A percentile compares a stretch with the other conserved stretches of the same genome.
These are phyloP conservation scores for Colletotrichum caudatum DNA, from an alignment of 2,329 filamentous ascomycete species.

Conservation along the genomic window DNA sequence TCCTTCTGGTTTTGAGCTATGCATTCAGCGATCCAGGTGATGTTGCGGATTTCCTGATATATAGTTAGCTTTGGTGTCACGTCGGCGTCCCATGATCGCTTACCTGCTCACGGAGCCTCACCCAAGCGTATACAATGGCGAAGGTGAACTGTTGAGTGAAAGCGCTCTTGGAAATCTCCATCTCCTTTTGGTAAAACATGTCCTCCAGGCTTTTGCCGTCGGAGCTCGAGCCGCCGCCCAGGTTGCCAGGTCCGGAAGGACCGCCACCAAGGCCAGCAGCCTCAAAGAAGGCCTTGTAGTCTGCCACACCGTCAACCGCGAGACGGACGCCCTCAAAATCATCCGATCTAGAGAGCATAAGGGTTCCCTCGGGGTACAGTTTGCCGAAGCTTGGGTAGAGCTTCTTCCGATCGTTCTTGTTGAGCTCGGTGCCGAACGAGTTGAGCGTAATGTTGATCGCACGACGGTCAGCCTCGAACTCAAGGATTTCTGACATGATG, in stretches of 20 bases:
- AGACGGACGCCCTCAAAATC: slow-evolving; percentile 94
- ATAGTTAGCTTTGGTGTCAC: slow-evolving; percentile 48
- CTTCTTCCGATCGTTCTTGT: slow-evolving; percentile 94
- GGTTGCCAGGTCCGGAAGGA: slow-evolving; percentile 81
- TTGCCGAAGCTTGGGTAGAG: slow-evolving; percentile 93
- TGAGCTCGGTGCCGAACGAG: slow-evolving; percentile 96
- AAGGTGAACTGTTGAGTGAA: slow-evolving; percentile 98
- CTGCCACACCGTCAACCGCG: slow-evolving; percentile 90
- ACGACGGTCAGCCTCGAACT: slow-evolving; percentile 95
- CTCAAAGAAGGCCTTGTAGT: slow-evolving; percentile 97
- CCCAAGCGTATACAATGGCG: slow-evolving; percentile 96
- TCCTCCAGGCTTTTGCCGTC: slow-evolving; percentile 95
- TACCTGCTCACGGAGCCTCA: slow-evolving; percentile 97
- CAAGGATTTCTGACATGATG: slow-evolving; percentile 94
- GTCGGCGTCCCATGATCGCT: slow-evolving; percentile 49
- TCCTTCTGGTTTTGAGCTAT: slow-evolving; percentile 99
- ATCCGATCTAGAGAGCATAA: slow-evolving; percentile 95
- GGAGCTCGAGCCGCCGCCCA: slow-evolving; percentile 81
- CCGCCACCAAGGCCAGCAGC: slow-evolving; percentile 83
- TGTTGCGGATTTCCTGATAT: slow-evolving; percentile 95
- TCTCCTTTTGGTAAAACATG: slow-evolving; percentile 99
- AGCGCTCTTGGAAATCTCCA: slow-evolving; percentile 95
- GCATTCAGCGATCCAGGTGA: slow-evolving; percentile 99
- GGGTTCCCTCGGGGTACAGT: slow-evolving; percentile 91
- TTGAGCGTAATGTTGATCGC: slow-evolving; percentile 99